Evolutionary conservation across 2,329 filamentous ascomycete species (phyloP).

Genomic region (Achaetomium macrosporum): DNA sequence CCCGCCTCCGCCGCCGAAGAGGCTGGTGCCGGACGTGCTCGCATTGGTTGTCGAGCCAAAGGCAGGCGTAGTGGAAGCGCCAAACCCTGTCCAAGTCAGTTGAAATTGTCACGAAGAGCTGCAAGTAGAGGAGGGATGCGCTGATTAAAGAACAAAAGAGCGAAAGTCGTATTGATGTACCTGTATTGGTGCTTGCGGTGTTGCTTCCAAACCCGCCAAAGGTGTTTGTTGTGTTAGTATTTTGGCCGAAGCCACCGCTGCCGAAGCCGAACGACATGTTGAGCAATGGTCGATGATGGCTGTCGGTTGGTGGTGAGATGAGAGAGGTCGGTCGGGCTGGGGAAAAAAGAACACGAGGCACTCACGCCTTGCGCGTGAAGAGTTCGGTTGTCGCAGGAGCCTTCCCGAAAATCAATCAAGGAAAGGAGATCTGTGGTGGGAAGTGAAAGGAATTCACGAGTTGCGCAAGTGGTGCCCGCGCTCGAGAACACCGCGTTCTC

Average conservation of each 20-base stretch:
- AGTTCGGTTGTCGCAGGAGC: background rate
- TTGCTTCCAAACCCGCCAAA: constrained; percentile 55
- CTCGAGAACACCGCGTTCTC: constrained; percentile 11
- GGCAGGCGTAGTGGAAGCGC: constrained; percentile 29
- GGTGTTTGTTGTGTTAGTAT: constrained; percentile 36
- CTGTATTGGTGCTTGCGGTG: constrained; percentile 37
- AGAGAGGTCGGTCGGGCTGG: background rate
- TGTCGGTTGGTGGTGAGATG: constrained; percentile 4
- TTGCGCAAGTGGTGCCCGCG: constrained; percentile 7
- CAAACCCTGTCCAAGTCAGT: constrained; percentile 36
- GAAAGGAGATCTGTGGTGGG: background rate
- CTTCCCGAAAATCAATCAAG: background rate
- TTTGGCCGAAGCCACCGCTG: constrained; percentile 56
- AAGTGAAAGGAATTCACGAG: background rate
- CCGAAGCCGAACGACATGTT: constrained; percentile 53
- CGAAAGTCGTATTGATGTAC: constrained; percentile 40
- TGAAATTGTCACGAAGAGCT: constrained; percentile 10
- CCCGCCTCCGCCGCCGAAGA: constrained; percentile 38
- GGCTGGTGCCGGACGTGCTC: constrained; percentile 34
- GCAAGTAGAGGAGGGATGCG: background rate
- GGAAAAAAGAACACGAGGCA: constrained; percentile 15
- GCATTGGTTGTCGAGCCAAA: constrained; percentile 36
- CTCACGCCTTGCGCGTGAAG: constrained; percentile 7
- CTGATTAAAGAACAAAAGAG: constrained; percentile 2
- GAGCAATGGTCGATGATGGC: constrained; percentile 10